These are phyloP conservation scores for Trametes polyzona DNA, from an alignment of 1,284 basidiomycete species.

Conservation along the genomic window DNA sequence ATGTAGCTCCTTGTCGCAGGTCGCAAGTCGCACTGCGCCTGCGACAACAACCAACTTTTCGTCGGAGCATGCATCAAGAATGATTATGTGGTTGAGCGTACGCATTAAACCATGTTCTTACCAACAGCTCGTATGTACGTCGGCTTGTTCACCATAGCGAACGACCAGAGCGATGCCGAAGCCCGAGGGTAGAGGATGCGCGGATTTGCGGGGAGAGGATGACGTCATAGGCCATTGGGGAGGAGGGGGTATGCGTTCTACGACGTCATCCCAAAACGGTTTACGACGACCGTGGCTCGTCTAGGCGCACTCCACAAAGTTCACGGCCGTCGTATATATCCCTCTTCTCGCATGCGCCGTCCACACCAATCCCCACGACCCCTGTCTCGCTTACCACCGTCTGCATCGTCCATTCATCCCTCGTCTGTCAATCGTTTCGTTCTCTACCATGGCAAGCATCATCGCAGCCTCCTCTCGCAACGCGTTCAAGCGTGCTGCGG, in stretches of 20 bases:
- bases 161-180: not conserved
- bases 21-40: too few relatives aligned
- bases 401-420: not conserved
- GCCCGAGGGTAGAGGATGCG: not conserved
- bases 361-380: conserved; percentile 4
- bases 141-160: too few relatives aligned
- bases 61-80: too few relatives aligned
- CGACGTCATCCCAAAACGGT: conserved; percentile 23
- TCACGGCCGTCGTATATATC: conserved; percentile 2
- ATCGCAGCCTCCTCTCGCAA: conserved; percentile 21
- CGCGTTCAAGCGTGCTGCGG: conserved; percentile 21
- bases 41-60: too few relatives aligned
- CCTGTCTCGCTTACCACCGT: not conserved
- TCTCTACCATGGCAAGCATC: conserved; percentile 23
- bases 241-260: not conserved
- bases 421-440: too few relatives aligned
- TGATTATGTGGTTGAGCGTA: too few relatives aligned
- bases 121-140: too few relatives aligned
- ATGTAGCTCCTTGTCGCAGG: too few relatives aligned
- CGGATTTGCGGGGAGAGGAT: not conserved
- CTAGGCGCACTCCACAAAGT: conserved; percentile 12
- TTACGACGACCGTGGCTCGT: not conserved
- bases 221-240: conserved; percentile 10
- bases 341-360: not conserved
- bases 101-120: too few relatives aligned